Percentiles rank a stretch among this genome's conserved stretches.
Conservation (phyloP, 257 asterid species). For the Fraxinus pennsylvanica region DNA sequence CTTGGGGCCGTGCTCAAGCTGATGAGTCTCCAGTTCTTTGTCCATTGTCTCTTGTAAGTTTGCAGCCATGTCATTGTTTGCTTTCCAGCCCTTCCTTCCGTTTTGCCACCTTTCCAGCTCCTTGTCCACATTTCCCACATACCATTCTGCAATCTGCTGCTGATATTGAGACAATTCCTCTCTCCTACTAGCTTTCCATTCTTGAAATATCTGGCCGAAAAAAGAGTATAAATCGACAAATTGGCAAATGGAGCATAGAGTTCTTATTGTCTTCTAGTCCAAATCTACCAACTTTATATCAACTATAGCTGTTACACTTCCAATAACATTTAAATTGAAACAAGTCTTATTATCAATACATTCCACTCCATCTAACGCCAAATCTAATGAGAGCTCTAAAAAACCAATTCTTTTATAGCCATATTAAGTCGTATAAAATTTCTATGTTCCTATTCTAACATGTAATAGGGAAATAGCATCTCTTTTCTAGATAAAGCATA, state of each 20-base stretch:
- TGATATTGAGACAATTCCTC: constrained; percentile 84
- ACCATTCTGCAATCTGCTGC: constrained; percentile 75
- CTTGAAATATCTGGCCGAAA: constrained; percentile 66
- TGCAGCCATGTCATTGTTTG: constrained; percentile 47
- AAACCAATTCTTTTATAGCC: background rate
- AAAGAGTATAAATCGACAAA: background rate
- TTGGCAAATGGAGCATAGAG: background rate
- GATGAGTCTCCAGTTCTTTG: constrained; percentile 95
- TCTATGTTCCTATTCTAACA: background rate
- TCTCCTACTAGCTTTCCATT: constrained; percentile 90
- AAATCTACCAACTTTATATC: background rate
- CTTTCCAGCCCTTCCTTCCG: constrained; percentile 64
- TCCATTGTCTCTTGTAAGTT: constrained; percentile 99
- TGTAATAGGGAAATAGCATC: background rate
- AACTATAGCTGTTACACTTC: background rate
- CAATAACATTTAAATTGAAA: background rate
- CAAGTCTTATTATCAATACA: no score
- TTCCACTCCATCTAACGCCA: background rate
- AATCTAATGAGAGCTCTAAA: background rate
- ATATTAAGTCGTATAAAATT: background rate
- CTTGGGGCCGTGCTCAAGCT: constrained; percentile 95
- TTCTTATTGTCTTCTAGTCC: background rate
- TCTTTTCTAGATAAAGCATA: background rate
- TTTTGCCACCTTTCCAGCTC: constrained; percentile 94
- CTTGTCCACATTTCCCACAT: constrained; percentile 76